A percentile compares a stretch with the other conserved stretches of the same genome.
Conservation (phyloP, 73 alveolate genomes). For the Paramecium sexaurelia region DNA sequence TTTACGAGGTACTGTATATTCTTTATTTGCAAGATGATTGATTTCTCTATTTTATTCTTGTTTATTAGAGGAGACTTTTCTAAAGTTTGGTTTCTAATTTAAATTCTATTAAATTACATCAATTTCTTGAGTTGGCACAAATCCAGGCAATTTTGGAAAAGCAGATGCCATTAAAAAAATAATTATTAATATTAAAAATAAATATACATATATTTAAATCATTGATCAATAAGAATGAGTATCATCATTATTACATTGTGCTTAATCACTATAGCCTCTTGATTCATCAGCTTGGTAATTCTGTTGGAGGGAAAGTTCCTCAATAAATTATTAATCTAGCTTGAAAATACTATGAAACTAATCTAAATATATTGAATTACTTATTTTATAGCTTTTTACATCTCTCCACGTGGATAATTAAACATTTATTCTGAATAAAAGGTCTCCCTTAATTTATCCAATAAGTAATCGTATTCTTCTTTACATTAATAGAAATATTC, state of each 20-base stretch:
- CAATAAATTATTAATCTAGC: too few relatives aligned
- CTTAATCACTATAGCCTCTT: not conserved
- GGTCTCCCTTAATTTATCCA: not conserved
- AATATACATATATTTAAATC: not conserved
- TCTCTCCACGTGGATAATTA: not conserved
- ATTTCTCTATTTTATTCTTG: constrained; percentile 73
- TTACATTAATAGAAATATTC: not conserved
- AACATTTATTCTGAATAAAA: not conserved
- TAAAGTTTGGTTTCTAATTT: constrained; percentile 69
- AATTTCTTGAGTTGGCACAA: constrained; percentile 82
- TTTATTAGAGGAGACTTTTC: constrained; percentile 73
- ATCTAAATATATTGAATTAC: not conserved
- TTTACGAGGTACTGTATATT: constrained; percentile 73
- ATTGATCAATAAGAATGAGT: not conserved
- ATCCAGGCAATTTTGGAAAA: constrained; percentile 91
- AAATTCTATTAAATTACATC: constrained; percentile 59
- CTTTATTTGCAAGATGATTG: constrained; percentile 60
- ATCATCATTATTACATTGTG: not conserved
- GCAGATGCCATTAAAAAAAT: constrained; percentile 70
- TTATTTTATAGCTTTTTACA: not conserved
- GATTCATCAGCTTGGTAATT: not conserved
- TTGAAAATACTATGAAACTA: not conserved
- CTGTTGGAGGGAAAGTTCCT: too few relatives aligned
- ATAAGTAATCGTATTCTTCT: not conserved
- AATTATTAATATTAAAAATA: not conserved